phyloP scores from a whole-genome alignment of 1,139 yeast genomes.

The Scheffersomyces lignicola region DNA sequence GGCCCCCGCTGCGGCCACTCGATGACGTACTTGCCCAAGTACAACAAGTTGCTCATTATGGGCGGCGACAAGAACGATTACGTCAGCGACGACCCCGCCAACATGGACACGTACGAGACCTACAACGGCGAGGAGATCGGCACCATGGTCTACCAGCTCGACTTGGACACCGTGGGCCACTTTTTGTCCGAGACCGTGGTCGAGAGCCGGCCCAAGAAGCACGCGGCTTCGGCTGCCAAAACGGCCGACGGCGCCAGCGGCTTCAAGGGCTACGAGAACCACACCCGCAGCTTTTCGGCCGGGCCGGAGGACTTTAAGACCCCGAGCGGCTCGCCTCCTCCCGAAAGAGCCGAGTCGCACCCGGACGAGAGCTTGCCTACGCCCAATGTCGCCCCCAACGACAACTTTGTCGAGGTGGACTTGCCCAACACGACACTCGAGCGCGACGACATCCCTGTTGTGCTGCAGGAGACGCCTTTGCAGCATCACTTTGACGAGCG shows the following conservation, averaged over 20 bases:
- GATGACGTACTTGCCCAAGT: conserved; percentile 65
- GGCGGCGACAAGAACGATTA: conserved; percentile 86
- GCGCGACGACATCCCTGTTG: conserved; percentile 11
- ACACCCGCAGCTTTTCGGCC: conserved; percentile 40
- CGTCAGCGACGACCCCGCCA: conserved; percentile 34
- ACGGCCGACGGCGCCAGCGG: conserved; percentile 14
- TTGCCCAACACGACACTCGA: conserved; percentile 25
- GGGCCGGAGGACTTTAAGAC: conserved; percentile 47
- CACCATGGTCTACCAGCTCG: conserved; percentile 66
- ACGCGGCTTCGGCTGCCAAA: conserved; percentile 16
- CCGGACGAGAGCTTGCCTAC: neutral
- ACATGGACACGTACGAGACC: conserved; percentile 50
- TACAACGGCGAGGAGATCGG: conserved; percentile 50
- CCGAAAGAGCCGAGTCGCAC: conserved; percentile 21
- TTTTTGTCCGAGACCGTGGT: conserved; percentile 21
- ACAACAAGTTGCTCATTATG: conserved; percentile 75
- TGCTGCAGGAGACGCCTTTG: conserved; percentile 6
- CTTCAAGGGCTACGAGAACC: conserved; percentile 26
- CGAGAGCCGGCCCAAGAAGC: conserved; percentile 8
- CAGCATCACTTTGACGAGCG: no score
- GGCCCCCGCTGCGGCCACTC: conserved; percentile 95
- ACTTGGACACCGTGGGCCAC: conserved; percentile 39
- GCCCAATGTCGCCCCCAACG: conserved; percentile 9
- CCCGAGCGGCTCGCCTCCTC: conserved; percentile 42
- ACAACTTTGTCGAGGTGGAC: conserved; percentile 31